Conservation (phyloP, 805 yeast species). For the Pichia insulana region DNA sequence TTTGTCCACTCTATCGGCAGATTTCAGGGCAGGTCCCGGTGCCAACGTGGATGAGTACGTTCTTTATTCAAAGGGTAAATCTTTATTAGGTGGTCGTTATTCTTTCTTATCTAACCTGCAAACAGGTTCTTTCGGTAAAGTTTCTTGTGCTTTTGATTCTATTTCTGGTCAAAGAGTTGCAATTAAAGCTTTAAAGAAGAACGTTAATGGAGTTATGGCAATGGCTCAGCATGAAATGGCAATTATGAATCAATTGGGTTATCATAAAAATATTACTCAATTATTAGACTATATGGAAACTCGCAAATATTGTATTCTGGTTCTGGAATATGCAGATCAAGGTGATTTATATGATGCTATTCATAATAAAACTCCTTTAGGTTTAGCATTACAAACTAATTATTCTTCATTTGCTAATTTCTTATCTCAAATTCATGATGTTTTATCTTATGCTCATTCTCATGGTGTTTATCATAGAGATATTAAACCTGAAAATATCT, state of each 20-base stretch:
- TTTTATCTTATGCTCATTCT: slow-evolving; percentile 47
- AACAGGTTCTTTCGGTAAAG: slow-evolving; percentile 56
- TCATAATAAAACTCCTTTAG: slow-evolving; percentile 24
- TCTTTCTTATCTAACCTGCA: slow-evolving; percentile 37
- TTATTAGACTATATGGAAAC: slow-evolving; percentile 52
- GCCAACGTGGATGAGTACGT: slow-evolving; percentile 29
- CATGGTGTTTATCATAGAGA: slow-evolving; percentile 61
- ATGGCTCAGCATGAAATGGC: slow-evolving; percentile 50
- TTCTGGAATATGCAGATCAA: slow-evolving; percentile 55
- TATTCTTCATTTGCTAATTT: slow-evolving; percentile 19
- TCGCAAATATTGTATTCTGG: slow-evolving; percentile 40
- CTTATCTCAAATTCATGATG: slow-evolving; percentile 43
- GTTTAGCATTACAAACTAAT: slow-evolving; percentile 20
- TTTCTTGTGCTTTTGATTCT: slow-evolving; percentile 41
- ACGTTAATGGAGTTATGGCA: slow-evolving; percentile 31
- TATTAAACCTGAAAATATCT: slow-evolving; percentile 64
- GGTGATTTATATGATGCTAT: slow-evolving; percentile 63
- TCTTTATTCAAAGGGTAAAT: slow-evolving; percentile 31
- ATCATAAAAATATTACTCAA: slow-evolving; percentile 48
- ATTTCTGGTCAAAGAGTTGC: slow-evolving; percentile 34
- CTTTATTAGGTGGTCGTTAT: slow-evolving; percentile 33
- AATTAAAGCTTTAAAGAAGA: slow-evolving; percentile 43
- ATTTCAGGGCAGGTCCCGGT: too few relatives aligned
- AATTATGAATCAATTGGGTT: slow-evolving; percentile 33
- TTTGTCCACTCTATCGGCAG: too few relatives aligned